A percentile compares a stretch with the other conserved stretches of the same genome.
Conservation (phyloP, 352 stramenopile species). For the Globisporangium middletonii region DNA sequence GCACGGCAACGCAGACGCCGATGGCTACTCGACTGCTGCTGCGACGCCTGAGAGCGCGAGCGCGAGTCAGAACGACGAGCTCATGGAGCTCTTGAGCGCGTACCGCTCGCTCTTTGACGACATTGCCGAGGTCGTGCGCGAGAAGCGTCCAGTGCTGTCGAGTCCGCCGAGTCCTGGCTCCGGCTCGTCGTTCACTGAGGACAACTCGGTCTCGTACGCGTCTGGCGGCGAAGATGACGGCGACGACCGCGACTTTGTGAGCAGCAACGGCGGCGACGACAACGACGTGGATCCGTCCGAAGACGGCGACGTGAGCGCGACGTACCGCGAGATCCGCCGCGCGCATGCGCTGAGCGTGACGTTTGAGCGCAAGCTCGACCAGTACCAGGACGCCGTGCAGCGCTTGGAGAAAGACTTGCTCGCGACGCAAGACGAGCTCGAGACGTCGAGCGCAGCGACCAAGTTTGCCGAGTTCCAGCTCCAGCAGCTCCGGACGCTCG, state of each 20-base stretch:
- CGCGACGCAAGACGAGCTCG: constrained; percentile 64
- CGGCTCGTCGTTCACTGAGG: constrained; percentile 58
- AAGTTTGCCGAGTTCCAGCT: constrained; percentile 83
- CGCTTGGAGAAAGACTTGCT: constrained; percentile 61
- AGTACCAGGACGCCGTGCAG: constrained; percentile 66
- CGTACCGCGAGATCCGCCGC: constrained; percentile 54
- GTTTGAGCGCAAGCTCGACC: constrained; percentile 64
- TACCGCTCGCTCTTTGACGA: constrained; percentile 68
- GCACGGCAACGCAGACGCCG: constrained; percentile 23
- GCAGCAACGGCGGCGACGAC: constrained; percentile 26
- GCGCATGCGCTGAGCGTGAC: constrained; percentile 48
- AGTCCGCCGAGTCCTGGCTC: constrained; percentile 45
- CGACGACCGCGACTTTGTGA: constrained; percentile 21
- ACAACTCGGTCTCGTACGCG: constrained; percentile 56
- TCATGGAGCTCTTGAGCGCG: constrained; percentile 56
- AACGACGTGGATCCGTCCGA: constrained; percentile 31
- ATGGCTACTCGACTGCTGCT: constrained; percentile 6
- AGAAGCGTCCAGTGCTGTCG: constrained; percentile 40
- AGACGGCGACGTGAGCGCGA: constrained; percentile 25
- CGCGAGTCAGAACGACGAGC: constrained; percentile 29
- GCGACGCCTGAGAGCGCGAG: constrained; percentile 4
- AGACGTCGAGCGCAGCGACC: constrained; percentile 64
- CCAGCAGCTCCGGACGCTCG: constrained; percentile 54
- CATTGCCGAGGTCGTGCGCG: constrained; percentile 44
- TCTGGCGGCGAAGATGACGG: constrained; percentile 28